These are phyloP conservation scores for Agaricus bisporus DNA, from an alignment of 768 basidiomycete genomes.

Conservation along the genomic window DNA sequence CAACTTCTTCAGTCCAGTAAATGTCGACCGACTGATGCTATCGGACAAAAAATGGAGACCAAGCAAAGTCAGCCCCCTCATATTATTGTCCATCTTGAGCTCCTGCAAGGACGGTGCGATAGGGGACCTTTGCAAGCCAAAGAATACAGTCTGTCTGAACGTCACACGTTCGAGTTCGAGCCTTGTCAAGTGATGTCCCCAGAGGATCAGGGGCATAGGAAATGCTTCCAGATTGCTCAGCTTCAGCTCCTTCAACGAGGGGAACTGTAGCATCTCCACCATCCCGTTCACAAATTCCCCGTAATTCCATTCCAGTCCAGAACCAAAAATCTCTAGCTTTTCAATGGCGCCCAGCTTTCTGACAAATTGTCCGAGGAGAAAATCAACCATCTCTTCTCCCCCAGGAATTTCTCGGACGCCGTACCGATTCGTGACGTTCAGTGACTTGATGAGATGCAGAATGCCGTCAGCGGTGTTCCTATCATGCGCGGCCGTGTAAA, in stretches of 20 bases:
- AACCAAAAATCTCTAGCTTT: slow-evolving; percentile 1
- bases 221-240: slow-evolving; percentile 1
- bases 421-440: slow-evolving; percentile 4
- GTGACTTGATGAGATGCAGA: neutral
- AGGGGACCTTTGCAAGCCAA: neutral
- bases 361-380: slow-evolving; percentile 1
- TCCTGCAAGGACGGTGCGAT: slow-evolving; percentile 2
- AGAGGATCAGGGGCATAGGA: slow-evolving; percentile 3
- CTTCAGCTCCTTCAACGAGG: slow-evolving; percentile 3
- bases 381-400: slow-evolving; percentile 1
- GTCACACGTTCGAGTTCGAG: slow-evolving; percentile 2
- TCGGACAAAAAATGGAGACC: slow-evolving; percentile 3
- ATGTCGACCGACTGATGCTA: neutral
- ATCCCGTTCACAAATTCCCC: slow-evolving; percentile 4
- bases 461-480: neutral
- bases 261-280: neutral
- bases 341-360: slow-evolving; percentile 1
- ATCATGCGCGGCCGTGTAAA: neutral
- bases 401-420: neutral
- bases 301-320: neutral
- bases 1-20: slow-evolving; percentile 2
- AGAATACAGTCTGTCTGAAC: neutral
- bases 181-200: slow-evolving; percentile 3
- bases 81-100: slow-evolving; percentile 6
- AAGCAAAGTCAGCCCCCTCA: slow-evolving; percentile 1